These are phyloP conservation scores for Adansonia rubrostipa DNA, from an alignment of 441 rosid genomes.

Conservation along the genomic window DNA sequence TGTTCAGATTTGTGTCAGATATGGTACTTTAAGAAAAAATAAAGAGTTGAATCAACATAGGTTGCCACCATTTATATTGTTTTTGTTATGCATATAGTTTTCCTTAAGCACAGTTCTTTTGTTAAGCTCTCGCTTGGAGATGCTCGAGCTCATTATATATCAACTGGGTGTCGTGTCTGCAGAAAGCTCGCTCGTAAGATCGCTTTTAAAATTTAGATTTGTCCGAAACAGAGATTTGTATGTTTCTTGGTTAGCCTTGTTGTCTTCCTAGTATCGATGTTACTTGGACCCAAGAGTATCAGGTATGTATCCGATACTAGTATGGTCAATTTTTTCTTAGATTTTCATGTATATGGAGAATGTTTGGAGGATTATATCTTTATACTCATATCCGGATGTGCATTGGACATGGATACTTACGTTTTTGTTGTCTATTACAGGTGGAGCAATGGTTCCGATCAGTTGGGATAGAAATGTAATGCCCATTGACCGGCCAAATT, in stretches of 20 bases:
- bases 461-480: slow-evolving; percentile 97
- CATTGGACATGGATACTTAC: too few species aligned
- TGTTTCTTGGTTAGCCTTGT: not conserved
- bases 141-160: slow-evolving; percentile 86
- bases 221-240: not conserved
- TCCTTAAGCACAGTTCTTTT: slow-evolving; percentile 42
- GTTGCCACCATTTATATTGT: not conserved
- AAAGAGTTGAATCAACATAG: too few species aligned
- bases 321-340: too few species aligned
- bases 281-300: too few species aligned
- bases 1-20: too few species aligned
- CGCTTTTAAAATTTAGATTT: not conserved
- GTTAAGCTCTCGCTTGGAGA: slow-evolving; percentile 88
- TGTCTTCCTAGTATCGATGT: not conserved
- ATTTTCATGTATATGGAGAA: too few species aligned
- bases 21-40: too few species aligned
- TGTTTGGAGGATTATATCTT: too few species aligned
- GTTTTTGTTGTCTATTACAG: slow-evolving; percentile 41
- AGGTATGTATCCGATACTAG: too few species aligned
- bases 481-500: slow-evolving; percentile 81
- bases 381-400: too few species aligned
- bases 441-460: slow-evolving; percentile 83
- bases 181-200: slow-evolving; percentile 77
- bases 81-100: not conserved
- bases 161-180: slow-evolving; percentile 93